phyloP scores from a whole-genome alignment of 768 basidiomycete genomes.

The Termitomyces sp. region DNA sequence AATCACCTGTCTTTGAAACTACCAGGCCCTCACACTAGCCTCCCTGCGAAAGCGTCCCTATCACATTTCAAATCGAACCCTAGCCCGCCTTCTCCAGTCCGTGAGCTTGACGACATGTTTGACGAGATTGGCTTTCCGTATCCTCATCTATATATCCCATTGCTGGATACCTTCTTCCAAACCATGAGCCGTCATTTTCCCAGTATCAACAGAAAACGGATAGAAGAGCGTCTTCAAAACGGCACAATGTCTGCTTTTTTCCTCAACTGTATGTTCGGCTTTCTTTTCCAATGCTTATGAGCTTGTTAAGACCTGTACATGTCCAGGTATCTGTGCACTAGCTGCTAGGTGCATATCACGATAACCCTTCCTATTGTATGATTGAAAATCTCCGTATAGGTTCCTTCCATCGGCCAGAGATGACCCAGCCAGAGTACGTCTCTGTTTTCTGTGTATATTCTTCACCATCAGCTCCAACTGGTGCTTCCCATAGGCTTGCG shows the following conservation, averaged over 20 bases:
- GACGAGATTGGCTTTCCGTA: slow-evolving; percentile 11
- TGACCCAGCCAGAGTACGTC: slow-evolving; percentile 9
- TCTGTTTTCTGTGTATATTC: not conserved
- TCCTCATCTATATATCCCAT: slow-evolving; percentile 10
- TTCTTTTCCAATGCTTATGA: not conserved
- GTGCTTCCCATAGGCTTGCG: slow-evolving; percentile 7
- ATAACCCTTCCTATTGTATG: no score
- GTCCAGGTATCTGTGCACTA: slow-evolving; percentile 11
- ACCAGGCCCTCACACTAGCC: not conserved
- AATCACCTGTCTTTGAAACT: slow-evolving; percentile 5
- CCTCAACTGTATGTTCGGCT: slow-evolving; percentile 12
- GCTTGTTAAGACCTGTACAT: not conserved
- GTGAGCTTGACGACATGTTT: slow-evolving; percentile 10
- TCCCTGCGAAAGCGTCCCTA: not conserved
- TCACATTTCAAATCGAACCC: not conserved
- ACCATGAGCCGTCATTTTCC: slow-evolving; percentile 14
- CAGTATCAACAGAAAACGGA: slow-evolving; percentile 12
- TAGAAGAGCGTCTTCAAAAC: slow-evolving; percentile 11
- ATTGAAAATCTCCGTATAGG: not conserved
- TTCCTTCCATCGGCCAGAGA: slow-evolving; percentile 14
- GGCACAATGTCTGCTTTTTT: slow-evolving; percentile 16
- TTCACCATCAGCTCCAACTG: not conserved
- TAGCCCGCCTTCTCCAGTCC: slow-evolving; percentile 5
- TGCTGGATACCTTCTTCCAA: slow-evolving; percentile 13
- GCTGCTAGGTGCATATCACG: slow-evolving; percentile 6